Percentiles rank a stretch among this genome's conserved stretches.
Evolutionary conservation across 352 stramenopile species (phyloP).

Genomic region (Halophytophthora batemanensis): DNA sequence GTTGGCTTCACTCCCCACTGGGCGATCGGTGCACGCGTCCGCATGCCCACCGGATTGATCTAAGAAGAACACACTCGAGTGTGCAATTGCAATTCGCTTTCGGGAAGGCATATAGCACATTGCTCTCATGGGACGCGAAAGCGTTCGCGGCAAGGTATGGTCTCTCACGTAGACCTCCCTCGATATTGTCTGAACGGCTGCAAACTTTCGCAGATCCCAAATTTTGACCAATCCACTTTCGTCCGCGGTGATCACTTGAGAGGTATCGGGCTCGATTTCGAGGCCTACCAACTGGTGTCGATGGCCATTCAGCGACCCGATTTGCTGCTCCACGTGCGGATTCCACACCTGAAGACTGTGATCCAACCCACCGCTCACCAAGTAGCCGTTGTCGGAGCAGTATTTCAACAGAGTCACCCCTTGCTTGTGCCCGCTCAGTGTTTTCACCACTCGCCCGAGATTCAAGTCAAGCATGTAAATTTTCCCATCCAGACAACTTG

Average conservation of each 20-base stretch:
- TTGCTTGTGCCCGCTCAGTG: constrained; percentile 36
- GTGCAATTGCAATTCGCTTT: constrained; percentile 40
- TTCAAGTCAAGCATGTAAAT: constrained; percentile 60
- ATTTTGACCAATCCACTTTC: constrained; percentile 51
- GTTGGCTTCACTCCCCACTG: too few species aligned
- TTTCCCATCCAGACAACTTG: constrained; percentile 42
- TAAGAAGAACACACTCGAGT: constrained; percentile 57
- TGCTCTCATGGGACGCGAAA: constrained; percentile 25
- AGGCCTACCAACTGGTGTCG: constrained; percentile 47
- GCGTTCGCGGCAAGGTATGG: constrained; percentile 10
- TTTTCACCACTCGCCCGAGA: constrained; percentile 21
- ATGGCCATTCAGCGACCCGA: constrained; percentile 44
- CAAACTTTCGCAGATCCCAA: constrained; percentile 48
- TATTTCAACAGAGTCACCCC: constrained; percentile 48
- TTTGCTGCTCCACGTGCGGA: constrained; percentile 53
- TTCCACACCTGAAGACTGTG: constrained; percentile 62
- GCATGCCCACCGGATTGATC: constrained; percentile 20
- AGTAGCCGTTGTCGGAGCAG: constrained; percentile 40
- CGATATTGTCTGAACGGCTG: constrained; percentile 27
- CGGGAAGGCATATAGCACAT: constrained; percentile 44
- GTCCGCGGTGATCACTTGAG: constrained; percentile 54
- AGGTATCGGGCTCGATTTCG: constrained; percentile 36
- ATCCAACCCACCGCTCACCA: constrained; percentile 53
- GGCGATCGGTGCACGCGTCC: too few species aligned
- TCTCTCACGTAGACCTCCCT: constrained; percentile 30